Base-by-base conservation (phyloP, 148 eudicot genomes). In the Polygonum aviculare region DNA sequence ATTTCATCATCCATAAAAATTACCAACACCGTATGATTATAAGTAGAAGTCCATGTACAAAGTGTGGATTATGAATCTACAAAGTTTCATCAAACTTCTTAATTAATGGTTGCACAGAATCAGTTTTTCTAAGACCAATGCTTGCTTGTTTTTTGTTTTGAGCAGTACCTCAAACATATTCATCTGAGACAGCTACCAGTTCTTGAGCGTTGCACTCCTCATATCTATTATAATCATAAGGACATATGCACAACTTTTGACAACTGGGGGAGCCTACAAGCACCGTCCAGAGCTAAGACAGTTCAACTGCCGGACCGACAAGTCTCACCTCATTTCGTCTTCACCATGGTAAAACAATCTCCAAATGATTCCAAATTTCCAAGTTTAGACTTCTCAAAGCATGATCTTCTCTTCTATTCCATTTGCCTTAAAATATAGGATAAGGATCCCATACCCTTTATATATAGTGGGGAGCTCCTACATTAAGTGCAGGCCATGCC, bases 381-480 rank as follows among this genome's bases (percentile, higher is more conserved):
- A 15, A 35, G 41, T 65, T 65, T 67, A 67, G 21, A 36, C 15
- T 35, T 21, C 14, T 31, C 69, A 10, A 33, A 62, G 31, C 31
- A 16, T 67, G 15, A 67, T 15, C n/a, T 31, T 0, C 21, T 12
- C n/a, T 50, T 50, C 31, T 60, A 4, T 60, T 31, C 69, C 69
- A 4, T 18, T 54, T 54, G 0, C 59, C 19, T 54, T 21, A 22
- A 19, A 54, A 54, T 54, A 60, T 78, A 95, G 99, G 99, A 91
- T 95, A 80, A 95, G 89, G 83, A 85, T 93, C 49, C 99, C 99
- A 39, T 95, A 95, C 76, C 99, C 99, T 40, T 88, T n/a, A n/a
- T n/a, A n/a, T 95, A 74, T 98, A 95, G 74, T 95, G 99, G 98
- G 99, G 99, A 44, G 93, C 98, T 49, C 99, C 99, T 81, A 88